These are phyloP conservation scores for Candida sp. DNA, from an alignment of 1,139 yeast genomes.

Conservation along the genomic window DNA sequence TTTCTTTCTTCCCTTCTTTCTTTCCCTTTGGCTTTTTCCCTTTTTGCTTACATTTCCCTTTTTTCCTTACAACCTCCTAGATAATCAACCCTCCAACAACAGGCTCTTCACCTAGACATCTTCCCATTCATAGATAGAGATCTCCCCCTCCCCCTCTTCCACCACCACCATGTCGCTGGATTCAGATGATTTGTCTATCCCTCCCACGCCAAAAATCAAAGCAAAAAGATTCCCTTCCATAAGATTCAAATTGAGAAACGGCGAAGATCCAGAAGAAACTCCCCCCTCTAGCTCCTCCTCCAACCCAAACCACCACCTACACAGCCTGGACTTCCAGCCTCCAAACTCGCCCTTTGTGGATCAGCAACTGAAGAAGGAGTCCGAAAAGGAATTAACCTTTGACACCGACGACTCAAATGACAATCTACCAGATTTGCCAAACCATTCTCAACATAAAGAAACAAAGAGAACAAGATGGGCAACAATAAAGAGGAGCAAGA, in stretches of 20 bases:
- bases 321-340: neutral
- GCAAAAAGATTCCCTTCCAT: conserved; percentile 24
- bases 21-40: neutral
- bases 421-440: neutral
- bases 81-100: too few species aligned
- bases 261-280: neutral
- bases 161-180: neutral
- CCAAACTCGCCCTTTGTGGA: conserved; percentile 18
- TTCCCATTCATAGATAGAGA: neutral
- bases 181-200: conserved; percentile 13
- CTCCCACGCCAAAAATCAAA: conserved; percentile 15
- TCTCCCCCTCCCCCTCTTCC: too few species aligned
- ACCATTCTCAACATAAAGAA: neutral
- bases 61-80: too few species aligned
- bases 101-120: neutral
- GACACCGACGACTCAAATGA: neutral
- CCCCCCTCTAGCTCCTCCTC: conserved; percentile 11
- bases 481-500: conserved; percentile 50
- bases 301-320: conserved; percentile 2
- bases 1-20: too few species aligned
- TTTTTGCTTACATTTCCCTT: neutral
- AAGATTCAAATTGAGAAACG: conserved; percentile 27
- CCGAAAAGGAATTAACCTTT: neutral
- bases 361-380: conserved; percentile 3
- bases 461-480: conserved; percentile 83